Evolutionary conservation across 768 basidiomycete species (phyloP).

Genomic region (Pholiota microspora): DNA sequence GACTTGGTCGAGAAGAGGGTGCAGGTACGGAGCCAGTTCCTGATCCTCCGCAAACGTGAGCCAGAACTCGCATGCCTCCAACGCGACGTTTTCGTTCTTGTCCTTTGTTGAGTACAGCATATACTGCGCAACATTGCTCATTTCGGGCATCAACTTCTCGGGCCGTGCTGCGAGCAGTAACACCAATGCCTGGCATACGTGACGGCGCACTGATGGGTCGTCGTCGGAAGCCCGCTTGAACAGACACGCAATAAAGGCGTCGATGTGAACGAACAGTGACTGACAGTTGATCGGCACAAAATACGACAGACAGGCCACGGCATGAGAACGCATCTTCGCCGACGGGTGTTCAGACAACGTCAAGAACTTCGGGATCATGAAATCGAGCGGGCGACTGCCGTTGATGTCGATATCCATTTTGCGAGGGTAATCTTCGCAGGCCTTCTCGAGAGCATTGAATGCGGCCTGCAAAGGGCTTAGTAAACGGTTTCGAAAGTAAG

Average conservation of each 20-base stretch:
- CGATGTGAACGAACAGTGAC: slow-evolving; percentile 88
- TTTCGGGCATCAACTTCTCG: slow-evolving; percentile 95
- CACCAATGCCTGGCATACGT: slow-evolving; percentile 95
- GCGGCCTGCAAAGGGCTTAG: slow-evolving; percentile 55
- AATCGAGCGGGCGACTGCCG: slow-evolving; percentile 91
- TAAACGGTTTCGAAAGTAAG: slow-evolving; percentile 3
- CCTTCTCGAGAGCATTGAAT: slow-evolving; percentile 91
- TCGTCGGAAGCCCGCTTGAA: slow-evolving; percentile 96
- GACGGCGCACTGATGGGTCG: slow-evolving; percentile 88
- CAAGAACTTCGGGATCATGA: slow-evolving; percentile 96
- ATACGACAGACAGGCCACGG: slow-evolving; percentile 91
- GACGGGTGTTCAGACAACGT: slow-evolving; percentile 80
- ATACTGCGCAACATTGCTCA: slow-evolving; percentile 94
- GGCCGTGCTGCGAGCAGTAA: slow-evolving; percentile 90
- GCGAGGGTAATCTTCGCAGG: slow-evolving; percentile 95
- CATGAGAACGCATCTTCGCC: slow-evolving; percentile 89
- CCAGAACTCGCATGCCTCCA: slow-evolving; percentile 99
- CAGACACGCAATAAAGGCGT: slow-evolving; percentile 87
- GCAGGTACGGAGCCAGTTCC: slow-evolving; percentile 79
- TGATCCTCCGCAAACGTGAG: slow-evolving; percentile 96
- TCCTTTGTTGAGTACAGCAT: slow-evolving; percentile 99
- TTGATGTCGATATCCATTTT: slow-evolving; percentile 94
- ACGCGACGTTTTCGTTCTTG: slow-evolving; percentile 92
- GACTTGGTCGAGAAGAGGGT: slow-evolving; percentile 86
- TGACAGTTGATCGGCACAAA: slow-evolving; percentile 87